Conservation (phyloP, 2,329 filamentous ascomycete species). For the Diaporthe sp. region DNA sequence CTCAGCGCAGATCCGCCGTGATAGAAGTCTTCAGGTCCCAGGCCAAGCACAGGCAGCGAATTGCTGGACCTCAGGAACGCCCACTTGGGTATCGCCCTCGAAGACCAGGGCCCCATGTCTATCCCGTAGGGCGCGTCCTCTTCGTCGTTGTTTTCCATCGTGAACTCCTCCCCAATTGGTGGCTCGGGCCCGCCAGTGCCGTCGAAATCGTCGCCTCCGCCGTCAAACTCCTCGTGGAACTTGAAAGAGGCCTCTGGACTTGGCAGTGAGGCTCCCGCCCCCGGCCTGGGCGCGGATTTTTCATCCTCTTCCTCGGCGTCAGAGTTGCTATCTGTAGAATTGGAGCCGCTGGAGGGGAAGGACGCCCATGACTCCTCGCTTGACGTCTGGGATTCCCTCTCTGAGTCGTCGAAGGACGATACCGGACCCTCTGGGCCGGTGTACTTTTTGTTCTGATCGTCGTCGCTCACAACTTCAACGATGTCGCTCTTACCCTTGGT, state of each 20-base stretch:
- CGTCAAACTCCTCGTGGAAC: slow-evolving; percentile 30
- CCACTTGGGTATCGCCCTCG: slow-evolving; percentile 34
- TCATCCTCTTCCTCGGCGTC: background rate
- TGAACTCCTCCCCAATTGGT: background rate
- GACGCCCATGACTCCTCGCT: slow-evolving; percentile 18
- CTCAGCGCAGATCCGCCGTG: slow-evolving; percentile 35
- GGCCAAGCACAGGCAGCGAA: slow-evolving; percentile 29
- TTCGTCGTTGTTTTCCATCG: background rate
- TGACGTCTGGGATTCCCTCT: background rate
- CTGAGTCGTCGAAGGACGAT: slow-evolving; percentile 24
- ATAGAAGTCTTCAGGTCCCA: slow-evolving; percentile 29
- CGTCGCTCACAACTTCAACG: background rate
- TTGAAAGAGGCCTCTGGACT: background rate
- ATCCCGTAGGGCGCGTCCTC: background rate
- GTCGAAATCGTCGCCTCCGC: background rate
- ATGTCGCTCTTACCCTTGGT: background rate
- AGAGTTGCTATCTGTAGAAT: background rate
- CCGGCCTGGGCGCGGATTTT: background rate
- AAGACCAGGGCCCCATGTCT: background rate
- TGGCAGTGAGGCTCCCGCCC: background rate
- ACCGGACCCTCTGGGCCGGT: background rate
- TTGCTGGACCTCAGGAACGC: slow-evolving; percentile 34
- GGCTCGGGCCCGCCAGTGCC: background rate
- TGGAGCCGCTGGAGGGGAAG: slow-evolving; percentile 12
- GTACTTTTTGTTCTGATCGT: background rate